Conservation (phyloP, 2,329 filamentous ascomycete genomes). For the Pseudocercospora pini-densiflorae region DNA sequence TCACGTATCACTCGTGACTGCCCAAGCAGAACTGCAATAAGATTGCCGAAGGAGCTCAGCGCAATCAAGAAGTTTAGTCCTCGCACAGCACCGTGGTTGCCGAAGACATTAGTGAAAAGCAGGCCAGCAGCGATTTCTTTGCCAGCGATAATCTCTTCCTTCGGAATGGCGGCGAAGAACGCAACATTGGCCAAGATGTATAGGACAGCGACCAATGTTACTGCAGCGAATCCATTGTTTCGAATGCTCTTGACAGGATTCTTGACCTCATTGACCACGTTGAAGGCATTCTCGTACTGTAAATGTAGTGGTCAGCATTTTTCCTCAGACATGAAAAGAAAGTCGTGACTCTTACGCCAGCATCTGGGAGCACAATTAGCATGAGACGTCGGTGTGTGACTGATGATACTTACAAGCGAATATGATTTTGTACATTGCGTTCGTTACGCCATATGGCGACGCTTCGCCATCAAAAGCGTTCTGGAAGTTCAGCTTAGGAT, state of each 20-base stretch:
- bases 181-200: conserved; percentile 65
- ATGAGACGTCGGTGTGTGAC: no score
- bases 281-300: conserved; percentile 59
- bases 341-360: not conserved
- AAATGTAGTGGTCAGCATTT: not conserved
- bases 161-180: conserved; percentile 62
- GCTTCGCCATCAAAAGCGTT: conserved; percentile 58
- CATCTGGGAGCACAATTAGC: not conserved
- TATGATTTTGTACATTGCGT: conserved; percentile 57
- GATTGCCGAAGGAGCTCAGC: conserved; percentile 63
- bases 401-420: conserved; percentile 43
- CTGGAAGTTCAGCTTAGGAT: conserved; percentile 60
- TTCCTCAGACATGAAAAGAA: not conserved
- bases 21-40: conserved; percentile 61
- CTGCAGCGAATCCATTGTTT: conserved; percentile 41
- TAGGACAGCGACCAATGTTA: conserved; percentile 52
- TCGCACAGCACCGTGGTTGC: conserved; percentile 51
- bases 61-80: conserved; percentile 63
- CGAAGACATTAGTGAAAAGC: conserved; percentile 65
- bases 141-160: conserved; percentile 52
- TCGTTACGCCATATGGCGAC: conserved; percentile 58
- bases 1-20: conserved; percentile 63
- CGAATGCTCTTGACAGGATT: conserved; percentile 62
- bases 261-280: conserved; percentile 65
- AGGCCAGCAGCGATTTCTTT: conserved; percentile 60